Evolutionary conservation across 2,329 filamentous ascomycete species (phyloP).

Genomic region (Ophiocordyceps camponoti-saundersi): DNA sequence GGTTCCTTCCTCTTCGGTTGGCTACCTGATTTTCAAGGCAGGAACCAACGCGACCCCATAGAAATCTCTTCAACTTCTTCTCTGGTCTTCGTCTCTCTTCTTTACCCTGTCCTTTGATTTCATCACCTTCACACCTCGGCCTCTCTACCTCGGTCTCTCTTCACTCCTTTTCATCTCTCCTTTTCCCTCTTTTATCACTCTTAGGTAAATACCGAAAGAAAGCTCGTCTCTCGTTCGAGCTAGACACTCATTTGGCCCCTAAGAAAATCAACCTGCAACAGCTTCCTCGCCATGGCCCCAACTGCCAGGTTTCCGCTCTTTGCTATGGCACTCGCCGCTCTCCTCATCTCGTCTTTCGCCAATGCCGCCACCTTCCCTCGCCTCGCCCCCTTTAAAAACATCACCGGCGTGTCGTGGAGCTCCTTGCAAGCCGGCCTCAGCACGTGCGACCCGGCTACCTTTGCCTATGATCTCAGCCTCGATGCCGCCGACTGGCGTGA

Average conservation of each 20-base stretch:
- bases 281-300: background rate
- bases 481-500: slow-evolving; percentile 12
- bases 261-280: background rate
- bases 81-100: background rate
- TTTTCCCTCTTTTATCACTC: too few relatives aligned
- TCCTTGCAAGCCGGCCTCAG: slow-evolving; percentile 7
- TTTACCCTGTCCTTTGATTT: background rate
- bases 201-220: too few relatives aligned
- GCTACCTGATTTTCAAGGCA: background rate
- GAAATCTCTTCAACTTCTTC: background rate
- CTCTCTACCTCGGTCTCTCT: too few relatives aligned
- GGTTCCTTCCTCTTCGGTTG: background rate
- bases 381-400: slow-evolving; percentile 3
- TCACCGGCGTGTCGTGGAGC: slow-evolving; percentile 9
- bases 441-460: slow-evolving; percentile 12
- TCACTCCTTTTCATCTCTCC: too few relatives aligned
- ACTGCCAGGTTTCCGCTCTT: background rate
- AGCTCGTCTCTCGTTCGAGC: too few relatives aligned
- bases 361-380: background rate
- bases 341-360: background rate
- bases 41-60: background rate
- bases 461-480: slow-evolving; percentile 5
- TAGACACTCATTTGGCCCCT: too few relatives aligned
- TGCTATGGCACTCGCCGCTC: background rate
- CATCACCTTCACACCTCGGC: background rate